phyloP scores from a whole-genome alignment of 345 rosid genomes.

The Syzygium oleosum region DNA sequence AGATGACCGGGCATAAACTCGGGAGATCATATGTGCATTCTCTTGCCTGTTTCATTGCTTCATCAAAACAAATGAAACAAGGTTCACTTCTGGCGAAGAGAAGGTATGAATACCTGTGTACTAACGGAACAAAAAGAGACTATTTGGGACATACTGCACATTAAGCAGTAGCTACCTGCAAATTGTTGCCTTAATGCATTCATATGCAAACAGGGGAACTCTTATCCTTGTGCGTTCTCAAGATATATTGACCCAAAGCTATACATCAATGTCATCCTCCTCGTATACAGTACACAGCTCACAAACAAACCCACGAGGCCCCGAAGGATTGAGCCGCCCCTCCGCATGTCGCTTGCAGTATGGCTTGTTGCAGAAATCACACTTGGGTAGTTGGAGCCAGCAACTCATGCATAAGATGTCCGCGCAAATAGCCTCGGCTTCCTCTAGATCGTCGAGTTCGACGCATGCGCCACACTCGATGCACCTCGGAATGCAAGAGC shows the following conservation, averaged over 20 bases:
- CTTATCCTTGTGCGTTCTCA: neutral
- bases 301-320: constrained; percentile 39
- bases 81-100: neutral
- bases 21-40: neutral
- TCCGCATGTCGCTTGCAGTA: constrained; percentile 40
- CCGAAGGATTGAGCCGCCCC: constrained; percentile 3
- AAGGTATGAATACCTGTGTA: neutral
- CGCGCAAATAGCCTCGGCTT: constrained; percentile 37
- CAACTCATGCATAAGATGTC: constrained; percentile 51
- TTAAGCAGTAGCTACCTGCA: too few species aligned
- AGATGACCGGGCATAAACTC: neutral
- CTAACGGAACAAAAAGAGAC: neutral
- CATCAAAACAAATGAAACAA: neutral
- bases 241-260: neutral
- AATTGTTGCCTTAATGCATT: neutral
- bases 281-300: constrained; percentile 24
- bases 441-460: constrained; percentile 30
- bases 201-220: neutral
- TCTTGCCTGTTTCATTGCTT: neutral
- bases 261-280: neutral
- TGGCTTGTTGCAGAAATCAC: constrained; percentile 61
- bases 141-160: neutral
- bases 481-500: constrained; percentile 54
- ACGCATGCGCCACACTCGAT: constrained; percentile 56
- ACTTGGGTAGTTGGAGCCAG: constrained; percentile 73